These are phyloP conservation scores for Triglochin maritima DNA, from an alignment of 106 monocot genomes.

Conservation along the genomic window DNA sequence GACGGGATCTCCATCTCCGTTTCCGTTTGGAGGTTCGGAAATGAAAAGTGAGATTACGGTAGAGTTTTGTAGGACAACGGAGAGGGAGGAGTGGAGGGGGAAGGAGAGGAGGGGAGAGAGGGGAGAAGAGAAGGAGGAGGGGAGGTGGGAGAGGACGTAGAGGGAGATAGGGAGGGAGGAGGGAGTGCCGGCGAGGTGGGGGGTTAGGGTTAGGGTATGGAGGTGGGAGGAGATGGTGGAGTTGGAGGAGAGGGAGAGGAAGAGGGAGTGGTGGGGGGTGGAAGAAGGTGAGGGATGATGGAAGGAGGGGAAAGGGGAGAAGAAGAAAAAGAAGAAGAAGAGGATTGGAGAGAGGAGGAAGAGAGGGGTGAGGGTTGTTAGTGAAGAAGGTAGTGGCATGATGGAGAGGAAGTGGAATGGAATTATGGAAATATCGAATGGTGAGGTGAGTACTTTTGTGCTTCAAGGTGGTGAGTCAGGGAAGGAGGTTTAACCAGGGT, in stretches of 20 bases:
- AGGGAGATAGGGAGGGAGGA: constrained; percentile 19
- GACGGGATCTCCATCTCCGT: neutral
- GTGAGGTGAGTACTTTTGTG: too few species aligned
- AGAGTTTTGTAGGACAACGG: constrained; percentile 20
- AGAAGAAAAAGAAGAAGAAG: neutral
- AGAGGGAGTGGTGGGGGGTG: constrained; percentile 17
- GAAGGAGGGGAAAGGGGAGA: constrained; percentile 9
- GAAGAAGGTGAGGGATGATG: constrained; percentile 5
- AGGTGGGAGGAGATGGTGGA: constrained; percentile 61
- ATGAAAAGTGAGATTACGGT: constrained; percentile 36
- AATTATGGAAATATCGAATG: too few species aligned
- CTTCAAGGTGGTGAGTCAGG: too few species aligned
- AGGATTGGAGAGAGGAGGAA: too few species aligned
- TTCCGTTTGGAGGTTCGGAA: constrained; percentile 30
- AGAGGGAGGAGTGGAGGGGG: constrained; percentile 46
- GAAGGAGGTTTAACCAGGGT: too few species aligned
- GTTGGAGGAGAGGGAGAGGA: constrained; percentile 51
- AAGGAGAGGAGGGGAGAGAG: constrained; percentile 56
- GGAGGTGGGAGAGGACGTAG: constrained; percentile 51
- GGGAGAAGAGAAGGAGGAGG: constrained; percentile 31
- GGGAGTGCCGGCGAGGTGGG: constrained; percentile 80
- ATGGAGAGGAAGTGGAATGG: too few species aligned
- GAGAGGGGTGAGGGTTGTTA: too few species aligned
- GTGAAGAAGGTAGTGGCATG: too few species aligned
- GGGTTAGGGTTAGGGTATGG: constrained; percentile 37